These are phyloP conservation scores for Aquilaria yunnanensis DNA, from an alignment of 345 rosid genomes.

Conservation along the genomic window DNA sequence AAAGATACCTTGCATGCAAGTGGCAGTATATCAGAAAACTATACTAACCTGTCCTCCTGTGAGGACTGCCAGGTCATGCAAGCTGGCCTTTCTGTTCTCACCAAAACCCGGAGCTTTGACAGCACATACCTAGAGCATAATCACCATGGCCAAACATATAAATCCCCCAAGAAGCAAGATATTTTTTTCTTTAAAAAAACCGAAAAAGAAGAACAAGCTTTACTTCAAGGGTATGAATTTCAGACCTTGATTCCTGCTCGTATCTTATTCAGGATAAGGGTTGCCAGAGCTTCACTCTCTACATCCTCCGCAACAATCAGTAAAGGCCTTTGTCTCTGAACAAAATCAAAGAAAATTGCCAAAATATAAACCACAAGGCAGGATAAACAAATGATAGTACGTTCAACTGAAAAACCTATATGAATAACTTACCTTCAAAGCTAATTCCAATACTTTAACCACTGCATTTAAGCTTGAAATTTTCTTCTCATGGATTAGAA, in stretches of 20 bases:
- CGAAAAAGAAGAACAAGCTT: background rate
- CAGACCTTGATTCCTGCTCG: constrained; percentile 96
- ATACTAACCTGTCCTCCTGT: constrained; percentile 80
- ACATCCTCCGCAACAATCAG: constrained; percentile 92
- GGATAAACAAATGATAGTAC: background rate
- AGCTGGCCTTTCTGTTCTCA: constrained; percentile 79
- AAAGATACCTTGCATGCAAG: background rate
- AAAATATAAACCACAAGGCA: background rate
- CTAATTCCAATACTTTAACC: constrained; percentile 86
- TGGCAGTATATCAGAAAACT: constrained; percentile 4
- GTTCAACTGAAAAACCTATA: background rate
- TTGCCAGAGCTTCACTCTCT: constrained; percentile 88
- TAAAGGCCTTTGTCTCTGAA: constrained; percentile 81
- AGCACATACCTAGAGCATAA: constrained; percentile 60
- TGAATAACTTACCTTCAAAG: constrained; percentile 58
- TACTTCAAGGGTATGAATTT: background rate
- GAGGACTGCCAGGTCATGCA: constrained; percentile 86
- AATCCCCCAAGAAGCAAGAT: background rate
- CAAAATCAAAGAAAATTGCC: constrained; percentile 11
- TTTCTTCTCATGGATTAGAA: constrained; percentile 94
- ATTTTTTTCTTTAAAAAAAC: background rate
- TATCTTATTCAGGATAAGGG: constrained; percentile 83
- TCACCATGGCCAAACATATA: constrained; percentile 4
- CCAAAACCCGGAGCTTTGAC: constrained; percentile 98
- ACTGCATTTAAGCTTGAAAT: constrained; percentile 72